Conservation (phyloP, 2,329 filamentous ascomycete species). For the Epichloe sp. region DNA sequence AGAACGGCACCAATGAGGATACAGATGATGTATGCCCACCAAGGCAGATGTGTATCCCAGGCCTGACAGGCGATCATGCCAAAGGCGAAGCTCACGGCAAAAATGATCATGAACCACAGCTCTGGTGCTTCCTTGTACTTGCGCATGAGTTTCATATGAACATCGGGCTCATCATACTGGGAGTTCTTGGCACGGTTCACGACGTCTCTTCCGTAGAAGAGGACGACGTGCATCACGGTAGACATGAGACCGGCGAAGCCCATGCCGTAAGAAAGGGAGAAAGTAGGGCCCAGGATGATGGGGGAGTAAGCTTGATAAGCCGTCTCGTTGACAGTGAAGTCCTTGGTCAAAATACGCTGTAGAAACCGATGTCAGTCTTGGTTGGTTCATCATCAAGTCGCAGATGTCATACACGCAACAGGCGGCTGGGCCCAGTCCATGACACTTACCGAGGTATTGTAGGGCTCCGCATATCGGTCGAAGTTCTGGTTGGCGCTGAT, state of each 20-base stretch:
- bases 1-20: conserved; percentile 27
- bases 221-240: conserved; percentile 35
- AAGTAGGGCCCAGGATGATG: conserved; percentile 40
- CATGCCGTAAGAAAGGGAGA: conserved; percentile 41
- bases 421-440: neutral
- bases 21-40: conserved; percentile 28
- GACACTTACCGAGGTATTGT: conserved; percentile 30
- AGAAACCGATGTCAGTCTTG: neutral
- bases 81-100: conserved; percentile 35
- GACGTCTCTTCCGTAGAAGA: conserved; percentile 41
- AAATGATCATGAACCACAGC: conserved; percentile 42
- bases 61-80: conserved; percentile 24
- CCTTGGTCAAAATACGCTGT: conserved; percentile 36
- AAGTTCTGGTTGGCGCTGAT: conserved; percentile 39
- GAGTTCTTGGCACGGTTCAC: conserved; percentile 18
- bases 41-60: conserved; percentile 28
- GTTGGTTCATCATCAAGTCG: neutral
- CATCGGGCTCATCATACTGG: conserved; percentile 30
- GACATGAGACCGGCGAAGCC: conserved; percentile 43
- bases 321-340: conserved; percentile 38
- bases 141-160: conserved; percentile 42
- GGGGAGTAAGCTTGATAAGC: conserved; percentile 48
- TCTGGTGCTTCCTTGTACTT: conserved; percentile 41
- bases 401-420: neutral
- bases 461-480: conserved; percentile 44